Conservation (phyloP, 495 filamentous ascomycete species). For the Amorphotheca resinae region DNA sequence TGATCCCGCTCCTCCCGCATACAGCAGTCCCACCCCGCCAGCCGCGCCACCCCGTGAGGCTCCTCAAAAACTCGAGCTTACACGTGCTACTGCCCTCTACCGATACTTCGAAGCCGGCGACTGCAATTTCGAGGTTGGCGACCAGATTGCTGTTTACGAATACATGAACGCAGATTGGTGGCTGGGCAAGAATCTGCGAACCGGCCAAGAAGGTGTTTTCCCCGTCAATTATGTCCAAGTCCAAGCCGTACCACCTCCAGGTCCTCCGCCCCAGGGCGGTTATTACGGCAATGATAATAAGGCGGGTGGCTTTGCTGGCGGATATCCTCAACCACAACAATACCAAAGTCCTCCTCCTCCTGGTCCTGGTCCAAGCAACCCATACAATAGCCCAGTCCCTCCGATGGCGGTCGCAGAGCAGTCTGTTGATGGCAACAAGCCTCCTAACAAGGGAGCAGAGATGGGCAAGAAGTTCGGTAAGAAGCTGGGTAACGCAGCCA, state of each 20-base stretch:
- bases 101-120: slow-evolving; percentile 76
- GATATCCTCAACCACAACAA: slow-evolving; percentile 5
- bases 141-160: slow-evolving; percentile 65
- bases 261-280: not conserved
- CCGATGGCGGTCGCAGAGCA: slow-evolving; percentile 35
- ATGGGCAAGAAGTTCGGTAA: slow-evolving; percentile 64
- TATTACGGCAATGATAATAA: slow-evolving; percentile 16
- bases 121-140: slow-evolving; percentile 59
- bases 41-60: slow-evolving; percentile 38
- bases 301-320: not conserved
- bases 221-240: slow-evolving; percentile 75
- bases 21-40: slow-evolving; percentile 34
- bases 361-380: slow-evolving; percentile 23
- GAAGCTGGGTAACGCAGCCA: slow-evolving; percentile 46
- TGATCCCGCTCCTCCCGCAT: slow-evolving; percentile 36
- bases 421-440: slow-evolving; percentile 22
- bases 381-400: slow-evolving; percentile 37
- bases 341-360: slow-evolving; percentile 23
- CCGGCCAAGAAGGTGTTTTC: slow-evolving; percentile 79
- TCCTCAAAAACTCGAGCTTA: slow-evolving; percentile 44
- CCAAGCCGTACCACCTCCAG: not conserved
- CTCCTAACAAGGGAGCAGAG: slow-evolving; percentile 38
- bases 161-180: slow-evolving; percentile 97
- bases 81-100: slow-evolving; percentile 70
- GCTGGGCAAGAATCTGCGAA: slow-evolving; percentile 73